Conservation (phyloP, 2,329 filamentous ascomycete genomes). For the Pseudogymnoascus sp. region DNA sequence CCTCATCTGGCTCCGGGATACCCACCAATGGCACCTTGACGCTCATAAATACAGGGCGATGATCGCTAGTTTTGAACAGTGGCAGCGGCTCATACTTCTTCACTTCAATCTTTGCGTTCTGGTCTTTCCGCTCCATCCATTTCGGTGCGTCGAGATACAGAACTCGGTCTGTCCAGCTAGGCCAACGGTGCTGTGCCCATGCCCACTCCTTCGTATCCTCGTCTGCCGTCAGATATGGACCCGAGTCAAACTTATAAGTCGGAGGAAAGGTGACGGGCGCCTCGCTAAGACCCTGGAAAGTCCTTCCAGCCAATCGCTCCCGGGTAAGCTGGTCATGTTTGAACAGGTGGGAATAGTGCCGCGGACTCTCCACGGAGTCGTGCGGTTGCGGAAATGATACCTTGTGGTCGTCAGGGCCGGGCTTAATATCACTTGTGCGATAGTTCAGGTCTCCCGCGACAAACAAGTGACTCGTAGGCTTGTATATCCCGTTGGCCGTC, state of each 20-base stretch:
- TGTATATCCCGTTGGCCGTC: conserved; percentile 54
- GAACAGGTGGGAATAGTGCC: conserved; percentile 62
- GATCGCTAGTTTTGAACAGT: conserved; percentile 75
- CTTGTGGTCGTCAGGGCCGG: conserved; percentile 47
- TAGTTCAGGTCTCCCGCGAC: conserved; percentile 93
- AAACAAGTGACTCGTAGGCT: conserved; percentile 69
- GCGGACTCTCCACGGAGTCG: conserved; percentile 40
- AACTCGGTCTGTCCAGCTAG: conserved; percentile 89
- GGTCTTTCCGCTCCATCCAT: conserved; percentile 37
- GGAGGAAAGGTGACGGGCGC: conserved; percentile 72
- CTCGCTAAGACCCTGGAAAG: conserved; percentile 73
- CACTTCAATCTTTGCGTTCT: conserved; percentile 44
- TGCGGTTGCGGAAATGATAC: conserved; percentile 55
- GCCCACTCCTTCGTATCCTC: conserved; percentile 48
- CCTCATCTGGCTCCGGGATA: conserved; percentile 30
- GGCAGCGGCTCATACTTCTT: conserved; percentile 67
- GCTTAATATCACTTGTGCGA: conserved; percentile 64
- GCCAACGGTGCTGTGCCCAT: conserved; percentile 79
- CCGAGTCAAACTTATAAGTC: conserved; percentile 77
- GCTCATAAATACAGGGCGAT: conserved; percentile 73
- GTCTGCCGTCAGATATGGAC: conserved; percentile 34
- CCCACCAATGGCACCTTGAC: conserved; percentile 54
- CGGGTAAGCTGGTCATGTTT: conserved; percentile 69
- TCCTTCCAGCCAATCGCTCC: conserved; percentile 61
- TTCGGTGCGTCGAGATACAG: conserved; percentile 62